Evolutionary conservation across 495 filamentous ascomycete genomes (phyloP), one percentile per base, ranked within the genome.

Genomic region (Aspergillus incahuasiensis): DNA sequence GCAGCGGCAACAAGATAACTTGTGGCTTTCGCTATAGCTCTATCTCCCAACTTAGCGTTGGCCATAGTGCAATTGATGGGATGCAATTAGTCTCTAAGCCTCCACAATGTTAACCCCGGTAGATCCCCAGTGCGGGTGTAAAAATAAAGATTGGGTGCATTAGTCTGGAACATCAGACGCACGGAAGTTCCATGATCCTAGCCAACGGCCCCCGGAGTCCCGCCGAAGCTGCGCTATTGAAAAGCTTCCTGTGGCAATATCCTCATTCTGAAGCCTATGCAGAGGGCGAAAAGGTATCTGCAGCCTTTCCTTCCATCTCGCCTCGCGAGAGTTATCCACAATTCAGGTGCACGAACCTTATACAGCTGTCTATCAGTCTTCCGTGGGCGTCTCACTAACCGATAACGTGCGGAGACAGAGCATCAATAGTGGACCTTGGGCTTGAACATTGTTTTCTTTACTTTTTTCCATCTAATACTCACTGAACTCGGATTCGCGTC

Each of bases 151-250:
- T 55, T 57, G 56, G 48, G 38, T 34, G 56, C 63, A 62, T 65
- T 65, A 65, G 59, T 60, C 48, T 49, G 52, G 16, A 25, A 56
- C 52, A 46, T 46, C 54, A 41, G 54, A 54, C 57, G 59, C 62
- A 64, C 47, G 24, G 28, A 48, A 42, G 58, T 50, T 30, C 18
- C 22, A 32, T 59, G 56, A 61, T 59, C 47, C 51, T 51, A 47
- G 44, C 58, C 34, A 28, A 48, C 56, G 43, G 44, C 51, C 30
- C 18, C 32, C 12, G 13, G 12, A 35, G 32, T 57, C 48, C 52
- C 62, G 59, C 53, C 53, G 49, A 46, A 49, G 52, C 52, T 58
- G 60, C 55, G 53, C 56, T 56, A 56, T 48, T 58, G 58, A 58
- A 40, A 57, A n/a, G 42, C 20, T 20, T 22, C 20, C 9, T 46